Evolutionary conservation across 2,329 filamentous ascomycete genomes (phyloP).

Genomic region (Colletotrichum liriopes): DNA sequence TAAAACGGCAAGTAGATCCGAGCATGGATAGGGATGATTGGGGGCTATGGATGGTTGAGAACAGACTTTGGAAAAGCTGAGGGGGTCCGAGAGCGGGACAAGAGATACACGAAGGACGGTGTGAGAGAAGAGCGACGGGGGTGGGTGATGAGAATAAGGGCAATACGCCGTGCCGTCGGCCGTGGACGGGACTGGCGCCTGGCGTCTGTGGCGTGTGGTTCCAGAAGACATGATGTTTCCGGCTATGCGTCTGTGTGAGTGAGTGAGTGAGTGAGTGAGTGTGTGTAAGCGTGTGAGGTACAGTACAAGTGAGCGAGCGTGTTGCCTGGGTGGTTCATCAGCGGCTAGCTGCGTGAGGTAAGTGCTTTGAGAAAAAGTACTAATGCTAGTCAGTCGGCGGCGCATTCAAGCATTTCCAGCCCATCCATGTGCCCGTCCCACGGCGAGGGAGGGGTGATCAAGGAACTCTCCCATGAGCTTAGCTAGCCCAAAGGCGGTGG

Average conservation of each 20-base stretch:
- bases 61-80: conserved; percentile 36
- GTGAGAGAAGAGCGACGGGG: neutral
- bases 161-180: neutral
- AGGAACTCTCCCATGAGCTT: conserved; percentile 12
- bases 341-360: neutral
- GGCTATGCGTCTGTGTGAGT: neutral
- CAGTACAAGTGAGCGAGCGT: neutral
- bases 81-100: conserved; percentile 15
- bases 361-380: neutral
- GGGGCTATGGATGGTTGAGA: conserved; percentile 30
- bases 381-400: conserved; percentile 18
- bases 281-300: conserved; percentile 1
- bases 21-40: conserved; percentile 22
- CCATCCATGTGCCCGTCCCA: neutral
- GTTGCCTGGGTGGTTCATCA: neutral
- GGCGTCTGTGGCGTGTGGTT: conserved; percentile 9
- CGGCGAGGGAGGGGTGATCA: neutral
- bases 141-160: neutral
- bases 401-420: conserved; percentile 31
- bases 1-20: conserved; percentile 38
- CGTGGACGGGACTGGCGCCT: neutral
- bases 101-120: conserved; percentile 2
- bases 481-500: conserved; percentile 9
- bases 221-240: conserved; percentile 24
- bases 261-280: neutral